phyloP scores from a whole-genome alignment of 805 yeast species.

The Schwanniomyces vanrijiae region DNA sequence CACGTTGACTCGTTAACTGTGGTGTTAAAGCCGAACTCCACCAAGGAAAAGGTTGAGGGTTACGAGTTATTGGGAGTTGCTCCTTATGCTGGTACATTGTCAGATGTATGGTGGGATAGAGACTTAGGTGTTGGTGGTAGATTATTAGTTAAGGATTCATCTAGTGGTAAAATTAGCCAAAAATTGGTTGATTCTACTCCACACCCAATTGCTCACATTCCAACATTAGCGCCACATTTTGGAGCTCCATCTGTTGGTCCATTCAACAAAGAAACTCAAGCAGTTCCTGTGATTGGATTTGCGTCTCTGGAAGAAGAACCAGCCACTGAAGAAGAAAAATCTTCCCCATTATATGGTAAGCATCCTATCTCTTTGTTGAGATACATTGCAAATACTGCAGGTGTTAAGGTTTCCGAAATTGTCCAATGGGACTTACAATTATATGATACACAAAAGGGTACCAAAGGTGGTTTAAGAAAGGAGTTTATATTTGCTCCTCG shows the following conservation, averaged over 20 bases:
- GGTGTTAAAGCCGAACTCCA: constrained; percentile 31
- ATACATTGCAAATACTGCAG: constrained; percentile 26
- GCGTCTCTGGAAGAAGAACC: constrained; percentile 7
- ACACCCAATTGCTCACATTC: constrained; percentile 39
- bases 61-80: constrained; percentile 41
- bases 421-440: constrained; percentile 36
- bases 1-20: constrained; percentile 42
- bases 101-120: constrained; percentile 38
- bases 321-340: constrained; percentile 28
- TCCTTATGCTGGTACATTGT: constrained; percentile 37
- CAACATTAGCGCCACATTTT: constrained; percentile 41
- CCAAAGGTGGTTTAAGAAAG: constrained; percentile 33
- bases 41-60: constrained; percentile 23
- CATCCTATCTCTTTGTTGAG: constrained; percentile 35
- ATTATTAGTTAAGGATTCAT: constrained; percentile 21
- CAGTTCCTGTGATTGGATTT: constrained; percentile 39
- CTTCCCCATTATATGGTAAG: constrained; percentile 24
- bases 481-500: constrained; percentile 42
- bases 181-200: constrained; percentile 32
- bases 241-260: constrained; percentile 23
- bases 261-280: constrained; percentile 36
- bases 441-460: constrained; percentile 34
- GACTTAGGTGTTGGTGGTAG: constrained; percentile 45
- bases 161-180: constrained; percentile 19
- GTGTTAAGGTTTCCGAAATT: constrained; percentile 20